phyloP scores from a whole-genome alignment of 1,139 yeast genomes.

The Debaryomycetaceae sp. region DNA sequence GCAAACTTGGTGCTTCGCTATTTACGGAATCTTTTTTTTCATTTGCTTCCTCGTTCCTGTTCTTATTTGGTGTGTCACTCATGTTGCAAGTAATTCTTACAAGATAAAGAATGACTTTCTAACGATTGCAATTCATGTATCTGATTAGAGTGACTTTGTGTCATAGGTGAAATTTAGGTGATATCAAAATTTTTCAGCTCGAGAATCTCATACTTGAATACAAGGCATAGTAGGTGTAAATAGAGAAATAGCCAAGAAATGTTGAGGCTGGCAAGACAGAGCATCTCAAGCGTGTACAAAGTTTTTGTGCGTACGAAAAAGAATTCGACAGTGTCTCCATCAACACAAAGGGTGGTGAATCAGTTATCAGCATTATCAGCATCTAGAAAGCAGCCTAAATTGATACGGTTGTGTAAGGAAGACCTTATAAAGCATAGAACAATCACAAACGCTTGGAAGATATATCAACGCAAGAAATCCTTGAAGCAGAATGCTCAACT shows the following conservation, averaged over 20 bases:
- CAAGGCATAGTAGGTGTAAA: too few species aligned
- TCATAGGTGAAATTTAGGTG: not conserved
- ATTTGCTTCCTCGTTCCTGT: not conserved
- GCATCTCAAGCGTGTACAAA: slow-evolving; percentile 5
- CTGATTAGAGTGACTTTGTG: not conserved
- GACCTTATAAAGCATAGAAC: slow-evolving; percentile 84
- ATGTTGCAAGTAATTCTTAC: not conserved
- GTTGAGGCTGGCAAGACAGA: not conserved
- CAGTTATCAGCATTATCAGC: slow-evolving; percentile 87
- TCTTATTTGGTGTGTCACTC: not conserved
- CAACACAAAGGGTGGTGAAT: slow-evolving; percentile 63
- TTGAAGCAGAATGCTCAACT: slow-evolving; percentile 45
- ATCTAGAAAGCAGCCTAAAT: slow-evolving; percentile 80
- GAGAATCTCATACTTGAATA: not conserved
- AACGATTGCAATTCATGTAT: not conserved
- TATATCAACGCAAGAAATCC: slow-evolving; percentile 51
- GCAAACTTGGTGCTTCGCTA: not conserved
- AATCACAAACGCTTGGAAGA: slow-evolving; percentile 80
- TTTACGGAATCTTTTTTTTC: not conserved
- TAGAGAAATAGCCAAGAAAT: not conserved
- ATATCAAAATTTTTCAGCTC: not conserved
- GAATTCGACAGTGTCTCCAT: slow-evolving; percentile 43
- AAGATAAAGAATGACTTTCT: too few species aligned
- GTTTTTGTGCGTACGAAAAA: slow-evolving; percentile 37
- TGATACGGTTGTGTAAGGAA: slow-evolving; percentile 71